phyloP scores from a whole-genome alignment of 805 yeast genomes.

The Candida saitoana region DNA sequence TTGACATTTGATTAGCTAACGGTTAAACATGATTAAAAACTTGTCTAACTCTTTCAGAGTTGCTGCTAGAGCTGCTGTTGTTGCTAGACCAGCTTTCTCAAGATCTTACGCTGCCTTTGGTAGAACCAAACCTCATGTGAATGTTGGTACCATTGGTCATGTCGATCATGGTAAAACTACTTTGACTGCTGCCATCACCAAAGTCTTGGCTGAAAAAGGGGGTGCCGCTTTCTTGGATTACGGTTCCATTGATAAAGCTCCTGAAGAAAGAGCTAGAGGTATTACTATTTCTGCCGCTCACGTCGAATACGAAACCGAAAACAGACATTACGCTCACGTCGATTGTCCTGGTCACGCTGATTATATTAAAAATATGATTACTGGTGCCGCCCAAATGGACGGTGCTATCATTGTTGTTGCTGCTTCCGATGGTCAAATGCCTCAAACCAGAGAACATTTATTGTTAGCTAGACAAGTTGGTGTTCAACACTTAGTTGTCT shows the following conservation, averaged over 20 bases:
- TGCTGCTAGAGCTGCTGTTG: slow-evolving; percentile 18
- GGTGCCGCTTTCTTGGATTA: slow-evolving; percentile 94
- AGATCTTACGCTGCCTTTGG: slow-evolving; percentile 69
- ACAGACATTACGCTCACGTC: slow-evolving; percentile 95
- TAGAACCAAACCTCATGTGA: slow-evolving; percentile 95
- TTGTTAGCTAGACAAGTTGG: slow-evolving; percentile 99
- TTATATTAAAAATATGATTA: slow-evolving; percentile 97
- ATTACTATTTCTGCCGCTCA: slow-evolving; percentile 97
- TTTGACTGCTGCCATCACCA: slow-evolving; percentile 97
- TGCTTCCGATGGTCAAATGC: slow-evolving; percentile 99
- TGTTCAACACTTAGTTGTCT: slow-evolving; percentile 95
- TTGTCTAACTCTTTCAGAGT: slow-evolving; percentile 26
- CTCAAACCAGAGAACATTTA: slow-evolving; percentile 98
- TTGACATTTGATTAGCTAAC: not conserved
- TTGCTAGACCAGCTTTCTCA: slow-evolving; percentile 26
- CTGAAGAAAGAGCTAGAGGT: slow-evolving; percentile 99
- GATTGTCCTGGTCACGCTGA: slow-evolving; percentile 99
- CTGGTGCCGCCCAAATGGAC: slow-evolving; percentile 99
- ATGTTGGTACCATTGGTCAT: slow-evolving; percentile 97
- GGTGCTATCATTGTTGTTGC: slow-evolving; percentile 94
- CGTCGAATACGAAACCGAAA: slow-evolving; percentile 92
- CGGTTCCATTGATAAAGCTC: slow-evolving; percentile 91
- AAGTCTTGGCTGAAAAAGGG: slow-evolving; percentile 81
- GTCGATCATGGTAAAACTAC: slow-evolving; percentile 99
- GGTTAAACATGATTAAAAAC: slow-evolving; percentile 26